Conservation (phyloP, 2,329 filamentous ascomycete species). For the Pseudonectria buxi region DNA sequence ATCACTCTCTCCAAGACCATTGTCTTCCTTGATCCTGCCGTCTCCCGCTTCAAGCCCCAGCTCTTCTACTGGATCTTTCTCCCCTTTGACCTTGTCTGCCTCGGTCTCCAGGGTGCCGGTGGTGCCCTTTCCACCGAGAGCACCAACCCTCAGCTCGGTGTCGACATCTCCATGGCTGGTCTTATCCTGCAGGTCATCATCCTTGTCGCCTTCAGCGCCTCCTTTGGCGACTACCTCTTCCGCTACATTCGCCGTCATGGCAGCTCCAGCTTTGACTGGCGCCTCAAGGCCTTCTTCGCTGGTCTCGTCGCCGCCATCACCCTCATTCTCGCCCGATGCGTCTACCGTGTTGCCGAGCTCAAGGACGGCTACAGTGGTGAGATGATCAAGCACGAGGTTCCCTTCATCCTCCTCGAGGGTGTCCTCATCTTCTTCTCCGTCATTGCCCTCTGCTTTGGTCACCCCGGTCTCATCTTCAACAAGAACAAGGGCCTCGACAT, state of each 20-base stretch:
- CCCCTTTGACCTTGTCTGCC: constrained; percentile 49
- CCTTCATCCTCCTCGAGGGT: constrained; percentile 50
- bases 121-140: constrained; percentile 44
- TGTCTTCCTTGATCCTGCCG: constrained; percentile 30
- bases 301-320: constrained; percentile 48
- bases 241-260: constrained; percentile 31
- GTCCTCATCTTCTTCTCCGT: constrained; percentile 31
- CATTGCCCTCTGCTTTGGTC: constrained; percentile 31
- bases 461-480: constrained; percentile 36
- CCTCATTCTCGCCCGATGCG: constrained; percentile 55
- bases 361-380: constrained; percentile 53
- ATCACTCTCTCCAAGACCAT: constrained; percentile 47
- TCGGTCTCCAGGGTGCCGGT: constrained; percentile 50
- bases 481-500: constrained; percentile 6
- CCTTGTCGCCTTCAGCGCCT: constrained; percentile 43
- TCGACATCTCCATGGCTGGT: constrained; percentile 40
- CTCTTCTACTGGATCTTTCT: constrained; percentile 45
- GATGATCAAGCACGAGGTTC: constrained; percentile 45
- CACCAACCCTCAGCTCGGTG: constrained; percentile 32
- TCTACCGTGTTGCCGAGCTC: constrained; percentile 60
- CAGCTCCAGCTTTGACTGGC: constrained; percentile 18
- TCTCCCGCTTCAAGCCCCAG: constrained; percentile 37
- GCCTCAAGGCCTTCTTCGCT: constrained; percentile 40
- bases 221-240: constrained; percentile 44
- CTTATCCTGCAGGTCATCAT: constrained; percentile 53